Evolutionary conservation across 1,284 basidiomycete genomes (phyloP).

Genomic region (Violaceomyces palustris): DNA sequence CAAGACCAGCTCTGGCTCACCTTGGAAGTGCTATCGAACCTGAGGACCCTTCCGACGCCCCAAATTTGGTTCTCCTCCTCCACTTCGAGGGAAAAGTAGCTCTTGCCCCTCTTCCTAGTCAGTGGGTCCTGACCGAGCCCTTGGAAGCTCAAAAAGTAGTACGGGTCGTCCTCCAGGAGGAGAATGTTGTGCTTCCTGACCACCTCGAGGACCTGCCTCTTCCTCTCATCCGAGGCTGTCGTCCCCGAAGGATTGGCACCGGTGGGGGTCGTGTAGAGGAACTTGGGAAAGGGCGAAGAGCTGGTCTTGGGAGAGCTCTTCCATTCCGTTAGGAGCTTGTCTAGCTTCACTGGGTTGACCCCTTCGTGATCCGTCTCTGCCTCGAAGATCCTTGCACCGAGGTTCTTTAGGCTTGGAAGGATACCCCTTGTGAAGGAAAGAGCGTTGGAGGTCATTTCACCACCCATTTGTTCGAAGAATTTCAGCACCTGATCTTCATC

Average conservation of each 20-base stretch:
- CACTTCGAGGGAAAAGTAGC: slow-evolving; percentile 49
- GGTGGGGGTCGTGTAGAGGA: slow-evolving; percentile 70
- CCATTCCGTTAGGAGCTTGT: slow-evolving; percentile 70
- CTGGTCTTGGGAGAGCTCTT: slow-evolving; percentile 59
- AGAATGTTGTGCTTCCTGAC: slow-evolving; percentile 42
- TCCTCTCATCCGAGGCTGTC: slow-evolving; percentile 59
- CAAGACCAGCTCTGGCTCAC: slow-evolving; percentile 69
- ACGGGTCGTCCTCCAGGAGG: slow-evolving; percentile 45
- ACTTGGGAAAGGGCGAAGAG: slow-evolving; percentile 64
- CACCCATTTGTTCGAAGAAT: no score
- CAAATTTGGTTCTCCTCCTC: slow-evolving; percentile 32
- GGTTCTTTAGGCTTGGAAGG: slow-evolving; percentile 34
- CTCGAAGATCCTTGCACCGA: slow-evolving; percentile 53
- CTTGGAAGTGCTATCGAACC: slow-evolving; percentile 64
- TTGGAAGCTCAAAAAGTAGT: slow-evolving; percentile 45
- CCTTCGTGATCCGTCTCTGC: slow-evolving; percentile 75
- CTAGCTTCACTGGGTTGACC: slow-evolving; percentile 64
- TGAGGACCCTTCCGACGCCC: slow-evolving; percentile 46
- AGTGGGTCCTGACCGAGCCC: slow-evolving; percentile 41
- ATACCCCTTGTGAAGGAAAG: slow-evolving; percentile 28
- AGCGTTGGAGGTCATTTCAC: no score
- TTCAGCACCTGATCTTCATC: no score
- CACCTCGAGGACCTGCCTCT: slow-evolving; percentile 70
- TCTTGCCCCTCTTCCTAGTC: slow-evolving; percentile 21
- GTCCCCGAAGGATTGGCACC: slow-evolving; percentile 52